Base-by-base conservation (phyloP, 169 alveolate genomes). In the Cryptosporidium viatorum region DNA sequence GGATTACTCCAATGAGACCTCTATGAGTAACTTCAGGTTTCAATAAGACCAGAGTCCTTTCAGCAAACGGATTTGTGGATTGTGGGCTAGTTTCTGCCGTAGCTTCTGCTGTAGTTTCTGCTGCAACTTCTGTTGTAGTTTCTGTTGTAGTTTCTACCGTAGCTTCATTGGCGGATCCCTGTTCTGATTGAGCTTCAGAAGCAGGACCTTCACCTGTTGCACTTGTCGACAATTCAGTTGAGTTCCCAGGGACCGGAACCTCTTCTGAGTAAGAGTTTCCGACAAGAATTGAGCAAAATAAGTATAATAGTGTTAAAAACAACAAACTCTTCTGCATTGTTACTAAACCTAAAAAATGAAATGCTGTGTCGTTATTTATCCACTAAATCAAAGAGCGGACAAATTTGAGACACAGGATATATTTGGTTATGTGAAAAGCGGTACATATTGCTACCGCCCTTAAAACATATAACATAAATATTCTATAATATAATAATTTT, bases 21-120 rank as follows among this genome's bases (percentile, higher is more conserved):
- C 89, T 80, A 26, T 80, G 89, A 45, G 51, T 65, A 7, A 80
- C 89, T 21, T 80, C 89, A 1, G 89, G 89, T 29, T 80, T 80
- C 14, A 80, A 41, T 12, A 80, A 26, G 1, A 80, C 62, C 39
- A 80, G 45, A 10, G 89, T 80, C 8, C 89, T 80, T 31, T 80
- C 89, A 26, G 69, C 12, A 18, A 60, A 80, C 39, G 89, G 89
- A 37, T 62, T 41, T 1, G 89, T 80, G 7, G 73, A 41, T 18
- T 8, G 65, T 3, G 70, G 70, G n/a, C 21, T 21, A 0, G 31
- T 29, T 69, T 69, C 84, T 4, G 43, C 14, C 18, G 31, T 16
- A 6, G 68, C 7, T 10, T 7, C 31, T 37, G 39, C 14, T 18
- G 50, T 18, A 5, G 68, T 41, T 23, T 7, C 31, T n/a, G n/a